A percentile compares a stretch with the other conserved stretches of the same genome.
Evolutionary conservation across 805 yeast species (phyloP).

Genomic region (Candida verbasci): DNA sequence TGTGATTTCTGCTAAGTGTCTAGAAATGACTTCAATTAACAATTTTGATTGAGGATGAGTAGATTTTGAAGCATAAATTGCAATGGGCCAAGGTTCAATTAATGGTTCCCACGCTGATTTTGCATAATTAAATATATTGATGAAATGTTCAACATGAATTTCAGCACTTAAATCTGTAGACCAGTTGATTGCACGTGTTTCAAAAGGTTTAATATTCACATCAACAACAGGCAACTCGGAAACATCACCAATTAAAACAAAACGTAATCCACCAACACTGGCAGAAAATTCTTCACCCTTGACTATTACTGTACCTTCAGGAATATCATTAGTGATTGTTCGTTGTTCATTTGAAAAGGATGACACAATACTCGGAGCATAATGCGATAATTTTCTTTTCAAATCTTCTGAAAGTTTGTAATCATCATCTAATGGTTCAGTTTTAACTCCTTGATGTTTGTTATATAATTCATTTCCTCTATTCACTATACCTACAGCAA

Average conservation of each 20-base stretch:
- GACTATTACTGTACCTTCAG: slow-evolving; percentile 40
- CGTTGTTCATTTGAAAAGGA: slow-evolving; percentile 35
- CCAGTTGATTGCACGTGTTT: slow-evolving; percentile 73
- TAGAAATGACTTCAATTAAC: slow-evolving; percentile 66
- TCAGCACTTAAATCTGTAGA: slow-evolving; percentile 75
- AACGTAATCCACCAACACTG: slow-evolving; percentile 67
- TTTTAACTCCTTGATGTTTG: slow-evolving; percentile 14
- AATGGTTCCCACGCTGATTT: slow-evolving; percentile 95
- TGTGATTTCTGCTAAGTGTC: slow-evolving; percentile 73
- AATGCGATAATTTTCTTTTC: slow-evolving; percentile 53
- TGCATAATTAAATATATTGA: slow-evolving; percentile 82
- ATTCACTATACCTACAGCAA: slow-evolving; percentile 72
- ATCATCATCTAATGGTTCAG: slow-evolving; percentile 16
- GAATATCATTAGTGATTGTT: slow-evolving; percentile 11
- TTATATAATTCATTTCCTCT: slow-evolving; percentile 58
- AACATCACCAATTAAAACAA: slow-evolving; percentile 84
- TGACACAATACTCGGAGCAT: slow-evolving; percentile 64
- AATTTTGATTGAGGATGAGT: slow-evolving; percentile 44
- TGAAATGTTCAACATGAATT: slow-evolving; percentile 56
- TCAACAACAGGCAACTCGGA: slow-evolving; percentile 88
- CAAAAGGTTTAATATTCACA: slow-evolving; percentile 66
- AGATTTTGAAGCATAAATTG: slow-evolving; percentile 58
- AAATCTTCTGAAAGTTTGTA: slow-evolving; percentile 59
- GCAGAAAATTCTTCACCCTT: slow-evolving; percentile 67
- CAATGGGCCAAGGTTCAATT: slow-evolving; percentile 81